phyloP scores from a whole-genome alignment of 352 stramenopile species.

The Phytophthora fragariaefolia region DNA sequence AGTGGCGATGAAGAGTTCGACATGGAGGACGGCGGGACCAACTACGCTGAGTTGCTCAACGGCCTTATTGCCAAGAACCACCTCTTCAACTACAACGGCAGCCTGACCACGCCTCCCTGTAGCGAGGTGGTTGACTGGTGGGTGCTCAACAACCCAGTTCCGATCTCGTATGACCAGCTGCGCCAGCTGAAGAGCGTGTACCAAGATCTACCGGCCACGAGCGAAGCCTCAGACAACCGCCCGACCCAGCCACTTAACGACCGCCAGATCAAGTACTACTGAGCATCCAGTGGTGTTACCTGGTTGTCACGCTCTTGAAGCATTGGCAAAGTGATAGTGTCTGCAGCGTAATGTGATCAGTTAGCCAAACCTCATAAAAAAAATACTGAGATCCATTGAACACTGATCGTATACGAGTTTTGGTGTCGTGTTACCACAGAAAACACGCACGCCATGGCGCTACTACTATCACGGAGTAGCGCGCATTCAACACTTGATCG shows the following conservation, averaged over 20 bases:
- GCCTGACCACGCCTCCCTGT: slow-evolving; percentile 64
- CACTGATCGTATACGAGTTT: no score
- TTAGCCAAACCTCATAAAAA: not conserved
- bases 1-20: slow-evolving; percentile 41
- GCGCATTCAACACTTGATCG: slow-evolving; percentile 12
- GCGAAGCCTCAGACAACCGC: slow-evolving; percentile 50
- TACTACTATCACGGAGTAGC: no score
- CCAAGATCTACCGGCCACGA: slow-evolving; percentile 40
- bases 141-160: slow-evolving; percentile 64
- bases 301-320: not conserved
- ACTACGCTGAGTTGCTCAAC: slow-evolving; percentile 68
- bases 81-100: slow-evolving; percentile 72
- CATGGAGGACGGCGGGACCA: slow-evolving; percentile 46
- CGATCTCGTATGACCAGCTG: slow-evolving; percentile 48
- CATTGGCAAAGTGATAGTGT: slow-evolving; percentile 7
- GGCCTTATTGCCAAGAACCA: slow-evolving; percentile 56
- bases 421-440: not conserved
- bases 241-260: slow-evolving; percentile 60
- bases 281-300: not conserved
- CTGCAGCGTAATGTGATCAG: not conserved
- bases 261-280: slow-evolving; percentile 58
- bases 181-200: slow-evolving; percentile 44
- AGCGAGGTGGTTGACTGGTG: slow-evolving; percentile 68
- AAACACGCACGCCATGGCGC: not conserved
- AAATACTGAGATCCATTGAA: slow-evolving; percentile 1